Base-by-base conservation (phyloP, 2,329 filamentous ascomycete species). In the Paraphaeosphaeria minitans region DNA sequence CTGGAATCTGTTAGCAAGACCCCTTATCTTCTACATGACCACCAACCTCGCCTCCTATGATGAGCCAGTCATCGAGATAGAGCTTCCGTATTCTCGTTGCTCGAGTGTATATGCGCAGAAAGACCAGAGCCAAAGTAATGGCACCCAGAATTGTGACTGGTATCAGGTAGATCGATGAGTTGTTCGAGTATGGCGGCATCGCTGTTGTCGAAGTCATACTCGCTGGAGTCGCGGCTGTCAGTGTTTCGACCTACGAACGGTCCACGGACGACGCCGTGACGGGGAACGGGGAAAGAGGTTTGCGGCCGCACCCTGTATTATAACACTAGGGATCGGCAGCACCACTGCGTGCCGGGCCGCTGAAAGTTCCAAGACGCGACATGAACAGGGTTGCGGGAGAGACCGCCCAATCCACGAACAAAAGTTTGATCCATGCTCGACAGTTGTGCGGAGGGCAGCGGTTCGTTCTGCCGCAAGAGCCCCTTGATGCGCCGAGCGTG, bases 21-120 rank as follows among this genome's bases (percentile, higher is more conserved):
- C 37, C 13, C 41, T 14, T 41, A 5, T 8, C 21, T 10, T 21
- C 12, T n/a, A 31, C 10, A 13, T 24, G n/a, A 22, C 12, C 37
- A 55, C 61, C n/a, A 46, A 69, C 68, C 61, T 69, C 66, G 29
- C 67, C 70, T 22, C 63, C 59, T 19, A 69, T 14, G 43, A 73
- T 66, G 48, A 71, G 57, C 68, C 66, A 70, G 60, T 71, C 70
- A 53, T 73, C 69, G 9, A 68, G 39, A 37, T 65, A 61, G 19
- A 73, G 37, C 12, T 49, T 58, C 13, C 55, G 54, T 9, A 61
- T 66, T 47, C 66, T 63, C 5, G 31, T 61, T 35, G 65, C 16
- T 8, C 67, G 65, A 4, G 69, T 69, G 39, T 64, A 70, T 35
- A 69, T 62, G 13, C 70, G 66, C 39, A 60, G 37, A 14, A 66